phyloP scores from a whole-genome alignment of 768 basidiomycete species.

The Gloeophyllum trabeum region DNA sequence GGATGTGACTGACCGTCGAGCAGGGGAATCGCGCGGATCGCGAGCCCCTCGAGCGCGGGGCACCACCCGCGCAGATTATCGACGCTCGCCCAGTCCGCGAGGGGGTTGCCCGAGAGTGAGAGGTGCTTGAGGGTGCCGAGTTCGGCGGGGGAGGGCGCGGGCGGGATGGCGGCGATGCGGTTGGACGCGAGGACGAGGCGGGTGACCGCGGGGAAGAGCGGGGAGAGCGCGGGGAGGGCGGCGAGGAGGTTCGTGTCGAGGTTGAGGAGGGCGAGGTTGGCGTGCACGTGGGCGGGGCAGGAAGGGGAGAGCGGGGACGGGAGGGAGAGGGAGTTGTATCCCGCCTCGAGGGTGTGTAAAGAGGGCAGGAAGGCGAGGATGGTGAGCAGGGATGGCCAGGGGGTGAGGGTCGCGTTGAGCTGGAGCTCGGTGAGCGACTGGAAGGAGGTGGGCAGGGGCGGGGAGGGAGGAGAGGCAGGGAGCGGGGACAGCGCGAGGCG shows the following conservation, averaged over 20 bases:
- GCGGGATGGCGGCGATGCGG: constrained; percentile 36
- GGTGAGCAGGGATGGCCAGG: constrained; percentile 57
- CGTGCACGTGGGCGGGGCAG: constrained; percentile 18
- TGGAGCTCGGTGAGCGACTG: constrained; percentile 49
- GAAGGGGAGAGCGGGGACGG: no score
- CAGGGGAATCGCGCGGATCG: constrained; percentile 54
- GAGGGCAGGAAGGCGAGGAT: constrained; percentile 40
- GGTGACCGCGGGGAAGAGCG: no score
- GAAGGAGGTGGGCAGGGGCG: constrained; percentile 31
- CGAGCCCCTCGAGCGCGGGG: constrained; percentile 50
- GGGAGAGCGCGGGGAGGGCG: no score
- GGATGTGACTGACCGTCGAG: constrained; percentile 31
- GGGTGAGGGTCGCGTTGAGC: constrained; percentile 60
- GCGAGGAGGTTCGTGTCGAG: constrained; percentile 61
- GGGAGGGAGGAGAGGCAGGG: constrained; percentile 20
- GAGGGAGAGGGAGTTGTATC: constrained; percentile 59
- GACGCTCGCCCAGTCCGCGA: constrained; percentile 49
- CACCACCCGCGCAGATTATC: constrained; percentile 62
- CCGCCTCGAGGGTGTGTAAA: constrained; percentile 51
- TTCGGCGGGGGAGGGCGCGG: constrained; percentile 11
- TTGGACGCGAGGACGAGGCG: constrained; percentile 63
- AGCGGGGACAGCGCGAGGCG: constrained; percentile 72
- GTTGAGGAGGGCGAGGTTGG: constrained; percentile 43
- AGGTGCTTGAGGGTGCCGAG: constrained; percentile 33
- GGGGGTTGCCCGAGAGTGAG: constrained; percentile 48